Evolutionary conservation across 257 asterid species (phyloP).

Genomic region (Jacaranda copaia): DNA sequence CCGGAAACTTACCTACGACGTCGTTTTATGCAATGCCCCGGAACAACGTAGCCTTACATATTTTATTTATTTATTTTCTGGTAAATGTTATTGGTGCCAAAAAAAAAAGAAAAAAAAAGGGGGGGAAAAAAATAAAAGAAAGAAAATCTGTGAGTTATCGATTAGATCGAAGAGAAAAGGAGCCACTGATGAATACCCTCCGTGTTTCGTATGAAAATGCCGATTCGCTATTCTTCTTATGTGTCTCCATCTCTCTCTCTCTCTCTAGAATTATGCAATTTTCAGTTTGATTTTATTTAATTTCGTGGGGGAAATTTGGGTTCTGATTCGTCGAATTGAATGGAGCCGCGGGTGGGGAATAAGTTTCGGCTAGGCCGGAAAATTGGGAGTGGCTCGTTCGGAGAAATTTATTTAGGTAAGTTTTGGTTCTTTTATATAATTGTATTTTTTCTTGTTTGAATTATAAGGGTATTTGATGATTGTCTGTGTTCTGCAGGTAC

Average conservation of each 20-base stretch:
- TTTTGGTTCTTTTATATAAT: not conserved
- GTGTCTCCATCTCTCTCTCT: not conserved
- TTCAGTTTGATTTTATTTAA: conserved; percentile 29
- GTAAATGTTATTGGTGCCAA: conserved; percentile 14
- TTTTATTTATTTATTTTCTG: not conserved
- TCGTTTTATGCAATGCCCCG: too few species aligned
- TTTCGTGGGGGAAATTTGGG: conserved; percentile 25
- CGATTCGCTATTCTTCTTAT: conserved; percentile 30
- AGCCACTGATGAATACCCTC: conserved; percentile 36
- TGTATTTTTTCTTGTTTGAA: conserved; percentile 25
- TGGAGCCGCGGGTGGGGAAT: conserved; percentile 80
- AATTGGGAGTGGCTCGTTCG: conserved; percentile 79
- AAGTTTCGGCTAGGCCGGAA: conserved; percentile 69
- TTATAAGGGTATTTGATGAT: conserved; percentile 4
- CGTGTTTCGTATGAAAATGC: conserved; percentile 37
- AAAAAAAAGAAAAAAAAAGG: conserved; percentile 16
- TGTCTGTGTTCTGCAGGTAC: conserved; percentile 50
- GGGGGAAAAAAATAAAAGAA: conserved; percentile 3
- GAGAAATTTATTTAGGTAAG: conserved; percentile 68
- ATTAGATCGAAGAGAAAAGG: conserved; percentile 42
- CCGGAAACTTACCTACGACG: too few species aligned
- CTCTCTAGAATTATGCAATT: conserved; percentile 34
- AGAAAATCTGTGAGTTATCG: conserved; percentile 33
- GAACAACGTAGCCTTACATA: too few species aligned
- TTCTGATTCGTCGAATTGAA: conserved; percentile 39